Conservation (phyloP, 441 rosid species). For the Kokia cookei region DNA sequence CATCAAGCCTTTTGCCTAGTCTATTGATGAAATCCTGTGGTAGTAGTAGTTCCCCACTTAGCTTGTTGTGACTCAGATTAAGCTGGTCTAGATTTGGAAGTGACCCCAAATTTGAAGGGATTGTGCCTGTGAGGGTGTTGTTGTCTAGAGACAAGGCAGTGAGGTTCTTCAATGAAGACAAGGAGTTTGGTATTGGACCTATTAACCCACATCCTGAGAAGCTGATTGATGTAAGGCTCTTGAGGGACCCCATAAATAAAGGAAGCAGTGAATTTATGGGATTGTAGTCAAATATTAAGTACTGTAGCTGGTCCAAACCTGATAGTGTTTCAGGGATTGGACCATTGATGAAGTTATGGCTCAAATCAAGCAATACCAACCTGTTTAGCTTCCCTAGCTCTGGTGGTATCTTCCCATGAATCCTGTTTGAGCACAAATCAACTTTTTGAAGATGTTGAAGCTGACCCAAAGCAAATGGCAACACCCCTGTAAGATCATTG, state of each 20-base stretch:
- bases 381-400: constrained; percentile 24
- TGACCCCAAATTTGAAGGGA: constrained; percentile 33
- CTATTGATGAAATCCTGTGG: constrained; percentile 29
- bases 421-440: constrained; percentile 32
- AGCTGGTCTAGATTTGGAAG: constrained; percentile 31
- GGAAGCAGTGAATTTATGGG: constrained; percentile 34
- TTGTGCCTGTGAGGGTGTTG: constrained; percentile 28
- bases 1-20: constrained; percentile 37
- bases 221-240: constrained; percentile 28
- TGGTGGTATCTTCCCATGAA: constrained; percentile 26
- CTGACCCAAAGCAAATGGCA: constrained; percentile 28
- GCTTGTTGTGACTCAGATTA: constrained; percentile 35
- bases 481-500: constrained; percentile 25
- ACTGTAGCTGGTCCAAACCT: constrained; percentile 29
- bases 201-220: constrained; percentile 34
- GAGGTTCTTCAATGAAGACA: constrained; percentile 28
- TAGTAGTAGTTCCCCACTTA: constrained; percentile 26
- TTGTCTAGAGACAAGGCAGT: constrained; percentile 32
- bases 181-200: constrained; percentile 26
- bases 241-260: constrained; percentile 18
- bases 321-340: constrained; percentile 38
- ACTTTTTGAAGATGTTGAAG: constrained; percentile 35
- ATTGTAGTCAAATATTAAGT: constrained; percentile 28
- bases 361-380: constrained; percentile 42
- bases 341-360: constrained; percentile 31